Base-by-base conservation (phyloP, 2,329 filamentous ascomycete species). In the Metarhizium robertsii region DNA sequence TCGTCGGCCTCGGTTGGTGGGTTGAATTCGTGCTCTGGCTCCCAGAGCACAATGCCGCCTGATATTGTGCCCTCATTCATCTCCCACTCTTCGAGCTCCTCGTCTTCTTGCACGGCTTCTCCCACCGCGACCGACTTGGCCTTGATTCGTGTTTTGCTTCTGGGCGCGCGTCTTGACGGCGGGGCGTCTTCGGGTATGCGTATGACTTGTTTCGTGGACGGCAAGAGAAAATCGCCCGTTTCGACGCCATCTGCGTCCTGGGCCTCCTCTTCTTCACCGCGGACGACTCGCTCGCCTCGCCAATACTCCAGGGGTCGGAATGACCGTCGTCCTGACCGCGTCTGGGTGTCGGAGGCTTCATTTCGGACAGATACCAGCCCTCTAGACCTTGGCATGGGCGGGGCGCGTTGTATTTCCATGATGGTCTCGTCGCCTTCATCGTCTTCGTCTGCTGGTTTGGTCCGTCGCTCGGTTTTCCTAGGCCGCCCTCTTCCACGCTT, bases 241-340 rank as follows among this genome's bases (percentile, higher is more conserved):
- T 69, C 65, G 52, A 75, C 69, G 56, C 74, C 70, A 55, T 79
- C 79, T 32, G 74, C 73, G 47, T 71, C 67, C 51, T 84, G 82
- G 29, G 83, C 80, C 18, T 80, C 76, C 53, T 86, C 84, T 64
- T 85, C 89, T 25, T 90, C 81, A 11, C 38, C 38, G 38, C 14
- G 38, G 10, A 40, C 38, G 50, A 87, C 82, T 54, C 81, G 82
- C 67, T 97, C 92, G 61, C 91, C 91, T 63, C 85, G 85, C 92
- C 92, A 97, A 67, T 81, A 95, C 30, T 89, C 84, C 38, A 96
- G 72, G 0, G 92, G 94, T 58, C 83, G 83, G 59, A 90, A 85
- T 10, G 88, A 90, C 53, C 84, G 82, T 55, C 94, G 83, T 2
- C 90, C 92, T 13, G 87, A 92, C 54, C 90, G 85, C 52, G 86